These are phyloP conservation scores for Monosporozyma siamensis DNA, from an alignment of 805 yeast genomes.

Conservation along the genomic window DNA sequence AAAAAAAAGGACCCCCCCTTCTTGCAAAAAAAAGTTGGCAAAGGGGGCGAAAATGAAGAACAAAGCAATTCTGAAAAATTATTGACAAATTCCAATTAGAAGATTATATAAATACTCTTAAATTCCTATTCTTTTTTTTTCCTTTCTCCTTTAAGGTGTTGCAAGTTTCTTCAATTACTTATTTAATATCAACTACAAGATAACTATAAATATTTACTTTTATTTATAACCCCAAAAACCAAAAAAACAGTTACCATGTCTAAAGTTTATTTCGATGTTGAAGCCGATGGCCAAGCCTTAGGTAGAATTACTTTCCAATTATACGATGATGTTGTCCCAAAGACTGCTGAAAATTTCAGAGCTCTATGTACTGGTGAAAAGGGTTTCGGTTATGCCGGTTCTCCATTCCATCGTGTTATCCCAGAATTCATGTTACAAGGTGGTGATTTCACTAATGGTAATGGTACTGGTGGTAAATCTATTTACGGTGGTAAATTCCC, in stretches of 20 bases:
- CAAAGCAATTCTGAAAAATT: too few relatives aligned
- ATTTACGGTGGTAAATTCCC: constrained; percentile 64
- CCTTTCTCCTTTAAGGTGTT: too few relatives aligned
- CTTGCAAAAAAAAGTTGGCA: too few relatives aligned
- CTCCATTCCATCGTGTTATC: constrained; percentile 87
- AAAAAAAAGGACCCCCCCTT: too few relatives aligned
- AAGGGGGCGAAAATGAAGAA: too few relatives aligned
- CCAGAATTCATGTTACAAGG: constrained; percentile 97
- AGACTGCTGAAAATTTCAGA: constrained; percentile 74
- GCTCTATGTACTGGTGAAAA: constrained; percentile 85
- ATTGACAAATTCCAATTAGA: too few relatives aligned
- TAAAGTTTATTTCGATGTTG: constrained; percentile 72
- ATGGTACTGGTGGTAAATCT: constrained; percentile 90
- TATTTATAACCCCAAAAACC: too few relatives aligned
- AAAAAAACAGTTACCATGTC: constrained; percentile 36
- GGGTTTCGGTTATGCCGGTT: constrained; percentile 75
- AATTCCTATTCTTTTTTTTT: too few relatives aligned
- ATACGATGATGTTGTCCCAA: constrained; percentile 45
- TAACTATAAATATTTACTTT: too few relatives aligned
- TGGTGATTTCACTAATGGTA: constrained; percentile 77
- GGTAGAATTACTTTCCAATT: constrained; percentile 30
- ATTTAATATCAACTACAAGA: too few relatives aligned
- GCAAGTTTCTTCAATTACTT: too few relatives aligned
- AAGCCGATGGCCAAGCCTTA: constrained; percentile 66
- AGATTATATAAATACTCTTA: too few relatives aligned